Base-by-base conservation (phyloP, 2,329 filamentous ascomycete genomes). In the Davidsoniella australis region DNA sequence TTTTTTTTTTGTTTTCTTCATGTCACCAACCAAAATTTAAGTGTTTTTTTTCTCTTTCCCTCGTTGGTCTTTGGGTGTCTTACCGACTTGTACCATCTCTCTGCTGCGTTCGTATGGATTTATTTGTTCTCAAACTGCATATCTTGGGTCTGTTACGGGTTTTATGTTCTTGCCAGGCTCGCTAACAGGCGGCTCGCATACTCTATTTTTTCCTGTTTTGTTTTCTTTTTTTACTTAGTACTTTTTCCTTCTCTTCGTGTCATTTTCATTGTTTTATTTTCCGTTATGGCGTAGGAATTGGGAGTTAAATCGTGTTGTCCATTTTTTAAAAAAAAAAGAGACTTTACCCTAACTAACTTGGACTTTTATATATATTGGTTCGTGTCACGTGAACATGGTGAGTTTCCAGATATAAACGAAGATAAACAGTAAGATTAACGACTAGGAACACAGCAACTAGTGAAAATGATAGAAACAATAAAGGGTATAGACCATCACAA, bases 251-350 rank as follows among this genome's bases (percentile, higher is more conserved):
- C 41, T 45, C 17, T 42, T 51, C 18, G 20, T 38, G 17, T 38
- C 40, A n/a, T 44, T 18, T 44, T 43, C 26, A 16, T 49, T 49
- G 14, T 41, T 50, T 46, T 50, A 38, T 50, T 38, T 49, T 45
- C 40, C 46, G 46, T 41, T 48, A 18, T 42, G 48, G 47, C 47
- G 47, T 44, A 49, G 41, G 47, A 44, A 33, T 39, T 49, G 47
- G 47, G 33, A 44, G 47, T 40, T 49, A 41, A 43, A 49, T 36
- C 33, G 45, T 50, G 37, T 23, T 41, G 9, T 50, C 36, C 45
- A 49, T 41, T 43, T 46, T 2, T n/a, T n/a, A n/a, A n/a, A 23
- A 50, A 33, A 33, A 45, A 50, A 33, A 39, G 38, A 45, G 18
- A 18, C 40, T 45, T 44, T 49, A 39, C n/a, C 29, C 40, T 44